Evolutionary conservation across 1,284 basidiomycete genomes (phyloP).

Genomic region (Melampsora larici-populina): DNA sequence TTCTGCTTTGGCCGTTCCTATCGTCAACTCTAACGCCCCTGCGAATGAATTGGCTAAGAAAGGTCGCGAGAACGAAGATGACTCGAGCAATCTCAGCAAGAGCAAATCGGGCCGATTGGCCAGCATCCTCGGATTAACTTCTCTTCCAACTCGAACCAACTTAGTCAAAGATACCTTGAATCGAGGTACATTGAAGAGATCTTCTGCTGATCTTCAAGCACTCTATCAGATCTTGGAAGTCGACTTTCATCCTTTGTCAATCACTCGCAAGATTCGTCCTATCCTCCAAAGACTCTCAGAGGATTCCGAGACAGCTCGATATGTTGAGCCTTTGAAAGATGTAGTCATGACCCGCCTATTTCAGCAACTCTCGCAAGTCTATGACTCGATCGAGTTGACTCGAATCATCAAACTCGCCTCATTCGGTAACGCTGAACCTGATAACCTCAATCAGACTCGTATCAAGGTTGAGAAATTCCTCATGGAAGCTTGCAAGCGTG

Average conservation of each 20-base stretch:
- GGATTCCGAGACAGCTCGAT: slow-evolving; percentile 60
- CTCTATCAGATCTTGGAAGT: slow-evolving; percentile 90
- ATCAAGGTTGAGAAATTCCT: slow-evolving; percentile 64
- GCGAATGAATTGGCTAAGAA: slow-evolving; percentile 61
- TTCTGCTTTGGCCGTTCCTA: slow-evolving; percentile 87
- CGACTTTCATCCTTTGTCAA: slow-evolving; percentile 88
- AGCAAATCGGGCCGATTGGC: slow-evolving; percentile 73
- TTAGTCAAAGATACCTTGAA: slow-evolving; percentile 82
- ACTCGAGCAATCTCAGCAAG: slow-evolving; percentile 56
- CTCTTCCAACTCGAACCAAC: slow-evolving; percentile 79
- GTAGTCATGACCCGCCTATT: slow-evolving; percentile 92
- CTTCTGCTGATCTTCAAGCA: slow-evolving; percentile 72
- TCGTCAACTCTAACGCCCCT: slow-evolving; percentile 62
- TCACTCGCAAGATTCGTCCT: slow-evolving; percentile 78
- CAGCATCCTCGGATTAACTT: slow-evolving; percentile 77
- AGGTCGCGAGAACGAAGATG: slow-evolving; percentile 51
- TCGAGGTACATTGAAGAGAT: slow-evolving; percentile 75
- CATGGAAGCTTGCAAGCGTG: slow-evolving; percentile 83
- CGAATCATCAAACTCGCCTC: slow-evolving; percentile 67
- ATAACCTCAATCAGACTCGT: slow-evolving; percentile 48
- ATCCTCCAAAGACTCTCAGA: slow-evolving; percentile 67
- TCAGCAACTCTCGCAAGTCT: slow-evolving; percentile 88
- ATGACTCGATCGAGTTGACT: slow-evolving; percentile 78
- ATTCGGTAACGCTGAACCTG: slow-evolving; percentile 67
- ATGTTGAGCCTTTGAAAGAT: slow-evolving; percentile 84